Evolutionary conservation across 1,284 basidiomycete genomes (phyloP).

Genomic region (Boletellus deceptivus): DNA sequence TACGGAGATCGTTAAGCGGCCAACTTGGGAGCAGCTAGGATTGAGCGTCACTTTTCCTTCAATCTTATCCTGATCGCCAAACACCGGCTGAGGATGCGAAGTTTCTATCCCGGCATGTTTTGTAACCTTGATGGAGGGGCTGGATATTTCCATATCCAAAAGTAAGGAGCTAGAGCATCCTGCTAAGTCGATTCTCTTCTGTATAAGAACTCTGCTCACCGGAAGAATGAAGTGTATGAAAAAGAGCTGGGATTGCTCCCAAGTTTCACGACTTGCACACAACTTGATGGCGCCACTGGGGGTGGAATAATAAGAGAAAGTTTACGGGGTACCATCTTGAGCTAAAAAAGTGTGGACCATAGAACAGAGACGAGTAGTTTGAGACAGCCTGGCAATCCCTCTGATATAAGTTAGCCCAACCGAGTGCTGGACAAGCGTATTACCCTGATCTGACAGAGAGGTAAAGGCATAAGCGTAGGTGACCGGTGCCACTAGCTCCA

Average conservation of each 20-base stretch:
- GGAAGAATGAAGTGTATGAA: conserved; percentile 46
- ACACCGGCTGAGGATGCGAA: conserved; percentile 51
- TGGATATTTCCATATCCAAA: conserved; percentile 59
- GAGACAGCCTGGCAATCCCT: neutral
- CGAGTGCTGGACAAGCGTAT: conserved; percentile 22
- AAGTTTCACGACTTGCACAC: conserved; percentile 23
- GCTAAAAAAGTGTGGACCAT: neutral
- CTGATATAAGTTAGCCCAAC: conserved; percentile 22
- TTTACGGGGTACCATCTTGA: conserved; percentile 22
- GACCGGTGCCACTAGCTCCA: conserved; percentile 5
- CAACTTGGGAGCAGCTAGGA: conserved; percentile 46
- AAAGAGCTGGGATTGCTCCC: conserved; percentile 15
- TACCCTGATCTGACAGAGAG: conserved; percentile 21
- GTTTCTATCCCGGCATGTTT: conserved; percentile 36
- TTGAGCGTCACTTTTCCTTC: conserved; percentile 57
- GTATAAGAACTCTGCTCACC: conserved; percentile 32
- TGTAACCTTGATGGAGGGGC: conserved; percentile 52
- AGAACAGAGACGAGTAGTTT: neutral
- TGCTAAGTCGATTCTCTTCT: neutral
- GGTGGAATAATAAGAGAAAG: conserved; percentile 28
- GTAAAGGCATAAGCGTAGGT: conserved; percentile 4
- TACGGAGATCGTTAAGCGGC: conserved; percentile 59
- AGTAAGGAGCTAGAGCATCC: conserved; percentile 47
- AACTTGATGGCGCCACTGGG: conserved; percentile 21
- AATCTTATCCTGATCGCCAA: conserved; percentile 58